Percentiles rank a stretch among this genome's conserved stretches.
Conservation (phyloP, 2,329 filamentous ascomycete genomes). For the Beauveria sp. region DNA sequence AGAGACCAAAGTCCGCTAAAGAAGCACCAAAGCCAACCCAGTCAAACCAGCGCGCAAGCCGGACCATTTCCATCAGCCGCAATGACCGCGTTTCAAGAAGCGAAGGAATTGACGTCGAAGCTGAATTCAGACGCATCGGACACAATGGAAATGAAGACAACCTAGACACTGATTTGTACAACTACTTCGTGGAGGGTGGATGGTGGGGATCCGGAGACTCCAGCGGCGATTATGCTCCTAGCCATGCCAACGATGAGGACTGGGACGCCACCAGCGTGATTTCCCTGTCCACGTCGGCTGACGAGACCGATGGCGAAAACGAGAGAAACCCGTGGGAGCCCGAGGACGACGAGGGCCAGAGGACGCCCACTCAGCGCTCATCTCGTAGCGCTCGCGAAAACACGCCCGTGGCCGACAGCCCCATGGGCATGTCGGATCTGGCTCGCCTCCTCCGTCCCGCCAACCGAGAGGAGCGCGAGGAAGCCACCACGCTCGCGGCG, state of each 20-base stretch:
- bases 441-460: constrained; percentile 76
- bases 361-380: constrained; percentile 66
- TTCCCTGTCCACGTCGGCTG: constrained; percentile 38
- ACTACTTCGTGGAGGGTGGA: constrained; percentile 76
- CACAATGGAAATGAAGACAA: constrained; percentile 49
- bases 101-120: constrained; percentile 71
- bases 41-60: constrained; percentile 9
- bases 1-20: constrained; percentile 26
- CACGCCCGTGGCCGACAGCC: constrained; percentile 53
- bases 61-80: constrained; percentile 27
- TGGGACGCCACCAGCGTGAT: constrained; percentile 76
- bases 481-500: constrained; percentile 73
- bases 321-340: constrained; percentile 25
- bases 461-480: constrained; percentile 67
- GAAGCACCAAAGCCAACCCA: constrained; percentile 9
- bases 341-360: constrained; percentile 43
- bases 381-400: constrained; percentile 40
- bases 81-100: constrained; percentile 48
- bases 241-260: constrained; percentile 41
- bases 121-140: constrained; percentile 58
- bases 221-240: constrained; percentile 68
- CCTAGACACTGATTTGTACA: constrained; percentile 69
- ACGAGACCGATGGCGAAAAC: constrained; percentile 21
- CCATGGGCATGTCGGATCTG: constrained; percentile 60
- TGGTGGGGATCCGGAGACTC: constrained; percentile 78